Conservation (phyloP, 2,329 filamentous ascomycete genomes). For the Fusarium staphyleae region DNA sequence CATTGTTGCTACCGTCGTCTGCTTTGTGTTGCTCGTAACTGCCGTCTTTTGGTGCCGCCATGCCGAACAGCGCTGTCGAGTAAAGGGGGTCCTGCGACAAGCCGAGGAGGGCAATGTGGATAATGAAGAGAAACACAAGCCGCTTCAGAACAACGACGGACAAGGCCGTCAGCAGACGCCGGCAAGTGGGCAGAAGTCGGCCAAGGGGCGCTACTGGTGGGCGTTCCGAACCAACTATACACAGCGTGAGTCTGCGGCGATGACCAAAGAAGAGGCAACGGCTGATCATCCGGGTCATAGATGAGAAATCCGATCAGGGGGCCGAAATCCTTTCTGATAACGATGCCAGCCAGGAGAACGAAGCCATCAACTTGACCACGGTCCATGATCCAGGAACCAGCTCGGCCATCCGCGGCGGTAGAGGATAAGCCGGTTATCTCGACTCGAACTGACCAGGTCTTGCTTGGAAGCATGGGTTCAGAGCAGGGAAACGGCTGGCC, state of each 20-base stretch:
- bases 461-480: not conserved
- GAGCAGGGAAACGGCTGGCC: not conserved
- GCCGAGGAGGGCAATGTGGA: slow-evolving; percentile 22
- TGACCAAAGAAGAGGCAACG: not conserved
- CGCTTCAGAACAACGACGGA: not conserved
- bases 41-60: slow-evolving; percentile 37
- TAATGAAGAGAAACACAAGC: not conserved
- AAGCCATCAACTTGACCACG: not conserved
- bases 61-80: slow-evolving; percentile 19
- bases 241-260: slow-evolving; percentile 8
- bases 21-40: slow-evolving; percentile 34
- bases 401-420: not conserved
- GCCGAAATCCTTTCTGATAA: not conserved
- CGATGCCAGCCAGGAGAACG: not conserved
- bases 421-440: not conserved
- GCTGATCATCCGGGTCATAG: slow-evolving; percentile 6
- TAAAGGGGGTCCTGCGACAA: slow-evolving; percentile 5
- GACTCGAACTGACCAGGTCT: not conserved
- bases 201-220: not conserved
- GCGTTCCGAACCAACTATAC: not conserved
- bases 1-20: slow-evolving; percentile 35
- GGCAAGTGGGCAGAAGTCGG: not conserved
- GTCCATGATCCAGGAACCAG: not conserved
- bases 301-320: not conserved
- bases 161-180: not conserved